Evolutionary conservation across 768 basidiomycete genomes (phyloP).

Genomic region (Infundibulicybe gibba): DNA sequence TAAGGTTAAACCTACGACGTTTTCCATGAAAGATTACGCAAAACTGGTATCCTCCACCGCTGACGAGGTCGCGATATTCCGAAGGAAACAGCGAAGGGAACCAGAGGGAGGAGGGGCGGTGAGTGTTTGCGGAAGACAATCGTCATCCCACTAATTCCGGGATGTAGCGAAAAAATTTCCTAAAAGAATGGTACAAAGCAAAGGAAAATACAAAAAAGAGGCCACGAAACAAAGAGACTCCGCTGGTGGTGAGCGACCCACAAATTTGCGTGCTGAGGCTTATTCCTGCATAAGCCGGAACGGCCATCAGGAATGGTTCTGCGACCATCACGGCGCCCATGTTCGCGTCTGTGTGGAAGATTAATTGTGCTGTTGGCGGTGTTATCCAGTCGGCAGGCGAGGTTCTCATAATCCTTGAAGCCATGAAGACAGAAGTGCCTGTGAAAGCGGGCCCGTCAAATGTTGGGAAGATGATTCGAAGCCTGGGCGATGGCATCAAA

Average conservation of each 20-base stretch:
- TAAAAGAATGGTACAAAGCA: no score
- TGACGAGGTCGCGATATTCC: constrained; percentile 38
- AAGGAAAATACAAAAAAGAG: no score
- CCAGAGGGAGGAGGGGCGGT: constrained; percentile 38
- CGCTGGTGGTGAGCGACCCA: neutral
- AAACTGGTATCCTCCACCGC: constrained; percentile 35
- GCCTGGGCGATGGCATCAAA: constrained; percentile 33
- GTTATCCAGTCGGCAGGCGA: constrained; percentile 35
- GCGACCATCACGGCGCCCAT: constrained; percentile 28
- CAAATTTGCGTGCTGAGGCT: neutral
- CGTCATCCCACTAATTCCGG: no score
- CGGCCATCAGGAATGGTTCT: neutral
- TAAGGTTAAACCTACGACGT: constrained; percentile 45
- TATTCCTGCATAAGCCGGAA: neutral
- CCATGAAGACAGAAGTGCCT: constrained; percentile 65
- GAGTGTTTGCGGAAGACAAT: constrained; percentile 2
- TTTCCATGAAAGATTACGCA: constrained; percentile 51
- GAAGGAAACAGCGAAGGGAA: constrained; percentile 31
- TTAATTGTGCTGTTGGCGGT: constrained; percentile 40
- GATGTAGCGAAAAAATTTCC: no score
- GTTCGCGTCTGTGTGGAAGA: constrained; percentile 47
- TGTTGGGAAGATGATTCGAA: constrained; percentile 37
- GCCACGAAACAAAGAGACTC: no score
- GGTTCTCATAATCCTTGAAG: constrained; percentile 50
- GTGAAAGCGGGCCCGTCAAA: constrained; percentile 40